Percentiles rank a stretch among this genome's conserved stretches.
These are phyloP conservation scores for Adenanthera pavonina DNA, from an alignment of 306 rosid species.

Conservation along the genomic window DNA sequence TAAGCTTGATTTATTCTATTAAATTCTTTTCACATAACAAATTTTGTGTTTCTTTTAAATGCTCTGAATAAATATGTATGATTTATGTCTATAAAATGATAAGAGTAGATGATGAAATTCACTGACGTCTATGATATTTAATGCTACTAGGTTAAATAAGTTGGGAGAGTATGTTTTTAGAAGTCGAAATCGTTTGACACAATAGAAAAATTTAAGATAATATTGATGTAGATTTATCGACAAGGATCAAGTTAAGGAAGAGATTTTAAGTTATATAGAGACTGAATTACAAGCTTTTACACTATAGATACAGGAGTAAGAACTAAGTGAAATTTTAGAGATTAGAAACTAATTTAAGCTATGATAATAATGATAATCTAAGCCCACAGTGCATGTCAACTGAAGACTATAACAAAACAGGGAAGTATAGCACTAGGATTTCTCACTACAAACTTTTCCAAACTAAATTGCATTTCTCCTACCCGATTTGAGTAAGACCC, in stretches of 20 bases:
- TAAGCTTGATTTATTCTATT: neutral
- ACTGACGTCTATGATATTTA: neutral
- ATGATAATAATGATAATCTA: conserved; percentile 7
- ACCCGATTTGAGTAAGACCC: conserved; percentile 34
- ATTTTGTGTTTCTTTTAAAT: neutral
- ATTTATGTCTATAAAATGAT: neutral
- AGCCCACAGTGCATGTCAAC: conserved; percentile 41
- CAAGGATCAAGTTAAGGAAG: neutral
- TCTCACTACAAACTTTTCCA: conserved; percentile 46
- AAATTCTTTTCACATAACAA: neutral
- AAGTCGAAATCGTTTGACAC: no score
- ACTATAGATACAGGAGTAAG: neutral
- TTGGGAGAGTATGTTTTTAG: no score
- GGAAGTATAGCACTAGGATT: conserved; percentile 77
- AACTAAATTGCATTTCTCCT: conserved; percentile 44
- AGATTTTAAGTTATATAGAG: neutral
- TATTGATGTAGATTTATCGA: no score
- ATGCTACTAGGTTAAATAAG: neutral
- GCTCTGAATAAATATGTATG: neutral
- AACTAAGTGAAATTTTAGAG: neutral
- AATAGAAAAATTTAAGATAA: no score
- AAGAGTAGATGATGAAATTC: neutral
- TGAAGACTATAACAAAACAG: conserved; percentile 72
- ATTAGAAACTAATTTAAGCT: neutral
- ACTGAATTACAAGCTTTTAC: neutral